phyloP scores from a whole-genome alignment of 202 grass and related monocot species.

The Alloteropsis angusta region DNA sequence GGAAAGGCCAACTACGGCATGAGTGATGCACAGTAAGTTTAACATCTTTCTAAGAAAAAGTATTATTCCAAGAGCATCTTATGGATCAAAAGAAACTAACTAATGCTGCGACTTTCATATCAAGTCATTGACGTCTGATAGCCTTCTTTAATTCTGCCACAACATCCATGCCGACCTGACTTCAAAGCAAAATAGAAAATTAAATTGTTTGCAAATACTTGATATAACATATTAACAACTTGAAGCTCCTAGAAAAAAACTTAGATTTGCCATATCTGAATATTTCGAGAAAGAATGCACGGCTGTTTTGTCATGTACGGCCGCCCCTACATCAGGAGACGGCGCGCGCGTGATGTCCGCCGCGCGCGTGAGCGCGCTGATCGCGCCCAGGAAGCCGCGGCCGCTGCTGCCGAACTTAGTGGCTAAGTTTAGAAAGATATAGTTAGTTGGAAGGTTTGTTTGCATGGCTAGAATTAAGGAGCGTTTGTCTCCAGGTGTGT shows the following conservation, averaged over 20 bases:
- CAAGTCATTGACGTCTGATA: constrained; percentile 51
- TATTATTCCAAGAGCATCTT: not conserved
- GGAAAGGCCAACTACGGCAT: not conserved
- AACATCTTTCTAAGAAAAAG: not conserved
- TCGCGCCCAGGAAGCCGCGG: no score
- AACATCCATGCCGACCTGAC: constrained; percentile 67
- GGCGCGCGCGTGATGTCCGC: no score
- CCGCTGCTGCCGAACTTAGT: no score
- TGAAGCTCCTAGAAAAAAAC: not conserved
- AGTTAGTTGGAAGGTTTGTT: no score
- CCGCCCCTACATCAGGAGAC: no score
- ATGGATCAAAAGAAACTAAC: constrained; percentile 34
- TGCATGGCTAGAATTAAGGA: no score
- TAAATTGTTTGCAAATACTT: not conserved
- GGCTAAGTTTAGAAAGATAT: no score
- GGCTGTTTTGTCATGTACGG: no score
- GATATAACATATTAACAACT: not conserved
- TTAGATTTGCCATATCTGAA: not conserved
- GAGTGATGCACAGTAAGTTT: not conserved
- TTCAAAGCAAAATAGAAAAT: not conserved
- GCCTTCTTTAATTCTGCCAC: constrained; percentile 68
- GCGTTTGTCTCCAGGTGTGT: no score
- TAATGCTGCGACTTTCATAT: constrained; percentile 67
- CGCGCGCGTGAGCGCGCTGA: no score
- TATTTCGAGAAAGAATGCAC: not conserved